phyloP scores from a whole-genome alignment of 257 asterid species.

The Nicotiana tabacum region DNA sequence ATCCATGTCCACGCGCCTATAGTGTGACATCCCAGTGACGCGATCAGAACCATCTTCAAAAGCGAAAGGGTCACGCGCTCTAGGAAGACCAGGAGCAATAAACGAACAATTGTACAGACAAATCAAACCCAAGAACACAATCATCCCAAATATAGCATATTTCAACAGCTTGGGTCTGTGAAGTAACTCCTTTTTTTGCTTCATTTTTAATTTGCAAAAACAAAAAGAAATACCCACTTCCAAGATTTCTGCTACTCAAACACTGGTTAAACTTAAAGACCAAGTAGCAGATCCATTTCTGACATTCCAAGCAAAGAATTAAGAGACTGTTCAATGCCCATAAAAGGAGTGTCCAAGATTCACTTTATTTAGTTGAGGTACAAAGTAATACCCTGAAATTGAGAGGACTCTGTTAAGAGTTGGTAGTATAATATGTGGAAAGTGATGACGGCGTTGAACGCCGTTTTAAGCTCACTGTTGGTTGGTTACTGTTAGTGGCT shows the following conservation, averaged over 20 bases:
- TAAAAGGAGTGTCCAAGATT: slow-evolving; percentile 3
- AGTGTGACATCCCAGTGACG: slow-evolving; percentile 29
- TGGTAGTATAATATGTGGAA: not conserved
- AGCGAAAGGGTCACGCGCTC: slow-evolving; percentile 33
- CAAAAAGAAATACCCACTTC: not conserved
- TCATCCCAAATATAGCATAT: slow-evolving; percentile 41
- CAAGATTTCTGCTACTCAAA: not conserved
- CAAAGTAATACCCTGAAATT: not conserved
- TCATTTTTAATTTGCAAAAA: slow-evolving; percentile 26
- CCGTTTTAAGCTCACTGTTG: not conserved
- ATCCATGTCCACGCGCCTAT: slow-evolving; percentile 36
- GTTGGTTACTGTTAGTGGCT: slow-evolving; percentile 1
- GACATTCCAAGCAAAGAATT: slow-evolving; percentile 32
- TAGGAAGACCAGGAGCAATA: slow-evolving; percentile 55
- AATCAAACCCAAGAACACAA: slow-evolving; percentile 54
- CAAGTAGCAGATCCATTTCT: slow-evolving; percentile 44
- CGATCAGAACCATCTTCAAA: slow-evolving; percentile 56
- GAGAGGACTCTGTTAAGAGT: not conserved
- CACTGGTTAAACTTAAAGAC: slow-evolving; percentile 21
- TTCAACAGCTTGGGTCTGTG: slow-evolving; percentile 38
- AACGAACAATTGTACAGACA: slow-evolving; percentile 54
- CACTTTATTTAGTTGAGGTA: not conserved
- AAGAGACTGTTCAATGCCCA: not conserved
- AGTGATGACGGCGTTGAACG: not conserved
- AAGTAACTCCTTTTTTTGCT: slow-evolving; percentile 34